phyloP scores from a whole-genome alignment of 768 basidiomycete genomes.

The Daedaleopsis nitida region DNA sequence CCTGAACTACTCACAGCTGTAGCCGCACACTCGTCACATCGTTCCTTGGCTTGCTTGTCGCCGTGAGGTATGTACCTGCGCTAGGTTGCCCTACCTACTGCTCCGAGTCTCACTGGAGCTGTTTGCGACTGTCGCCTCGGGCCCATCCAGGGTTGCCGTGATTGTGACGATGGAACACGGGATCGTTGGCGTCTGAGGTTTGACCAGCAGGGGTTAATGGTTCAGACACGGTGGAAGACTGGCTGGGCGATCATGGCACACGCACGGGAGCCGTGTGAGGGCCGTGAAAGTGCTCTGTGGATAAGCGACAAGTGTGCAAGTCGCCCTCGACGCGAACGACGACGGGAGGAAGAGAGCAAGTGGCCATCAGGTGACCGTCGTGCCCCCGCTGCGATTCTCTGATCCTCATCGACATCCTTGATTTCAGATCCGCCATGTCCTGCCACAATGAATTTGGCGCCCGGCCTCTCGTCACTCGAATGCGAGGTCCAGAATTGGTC shows the following conservation, averaged over 20 bases:
- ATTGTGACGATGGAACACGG: not conserved
- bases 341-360: slow-evolving; percentile 4
- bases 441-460: slow-evolving; percentile 4
- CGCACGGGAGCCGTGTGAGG: not conserved
- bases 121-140: too few relatives aligned
- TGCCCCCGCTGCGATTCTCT: slow-evolving; percentile 14
- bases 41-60: too few relatives aligned
- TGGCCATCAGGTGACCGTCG: slow-evolving; percentile 18
- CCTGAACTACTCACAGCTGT: too few relatives aligned
- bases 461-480: not conserved
- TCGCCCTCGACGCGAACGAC: not conserved
- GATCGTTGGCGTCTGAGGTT: not conserved
- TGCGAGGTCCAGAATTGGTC: not conserved
- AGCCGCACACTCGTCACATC: too few relatives aligned
- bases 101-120: not conserved
- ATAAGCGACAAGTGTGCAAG: slow-evolving; percentile 10
- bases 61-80: too few relatives aligned
- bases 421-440: slow-evolving; percentile 13
- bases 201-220: slow-evolving; percentile 1
- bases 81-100: not conserved
- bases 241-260: slow-evolving; percentile 2
- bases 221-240: not conserved
- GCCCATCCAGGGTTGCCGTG: not conserved
- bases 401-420: slow-evolving; percentile 5
- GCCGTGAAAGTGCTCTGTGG: slow-evolving; percentile 1